Evolutionary conservation across 768 basidiomycete genomes (phyloP), one percentile per base, ranked within the genome.

Genomic region (Psilocybe cyanescens): DNA sequence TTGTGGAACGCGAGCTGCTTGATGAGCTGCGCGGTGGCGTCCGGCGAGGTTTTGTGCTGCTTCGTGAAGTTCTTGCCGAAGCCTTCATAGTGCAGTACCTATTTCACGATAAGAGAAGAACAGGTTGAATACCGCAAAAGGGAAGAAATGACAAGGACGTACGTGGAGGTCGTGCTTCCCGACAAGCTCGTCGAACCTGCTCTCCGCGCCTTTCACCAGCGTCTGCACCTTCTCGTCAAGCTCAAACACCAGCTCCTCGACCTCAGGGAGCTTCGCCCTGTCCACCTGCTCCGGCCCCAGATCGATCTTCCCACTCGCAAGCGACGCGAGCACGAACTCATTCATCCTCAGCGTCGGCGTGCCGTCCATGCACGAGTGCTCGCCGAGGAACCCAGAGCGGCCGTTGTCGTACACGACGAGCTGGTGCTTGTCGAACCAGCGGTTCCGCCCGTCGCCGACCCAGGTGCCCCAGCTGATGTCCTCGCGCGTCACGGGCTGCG

Each of bases 401-500:
- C 95, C 97, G 67, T 95, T 95, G 61, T 95, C 94, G 70, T 93
- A 97, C 7, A 99, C 93, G 68, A 99, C 86, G 57, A 98, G 69
- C 71, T 99, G 93, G 71, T 99, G 97, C 76, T 99, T 99, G 80
- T 99, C 97, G 71, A 89, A 98, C 82, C 91, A 99, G 61, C 97
- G 80, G 73, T 97, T 97, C 53, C 87, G 80, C 24, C 94, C 96
- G 66, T 97, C 85, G 33, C 95, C 97, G 24, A 89, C 88, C 95
- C 97, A 98, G 52, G 87, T 86, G 17, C 76, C 80, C 88, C 91
- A 91, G 58, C 91, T 91, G 11, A 91, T 81, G 30, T 92, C 87
- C 65, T 97, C 92, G 44, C 94, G 82, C 4, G 91, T 91, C 33
- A 92, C 78, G 0, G 97, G 97, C 41, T 82, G 81, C 9, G 83